Evolutionary conservation across 2,329 filamentous ascomycete genomes (phyloP).

Genomic region (Diplodia sapinea): DNA sequence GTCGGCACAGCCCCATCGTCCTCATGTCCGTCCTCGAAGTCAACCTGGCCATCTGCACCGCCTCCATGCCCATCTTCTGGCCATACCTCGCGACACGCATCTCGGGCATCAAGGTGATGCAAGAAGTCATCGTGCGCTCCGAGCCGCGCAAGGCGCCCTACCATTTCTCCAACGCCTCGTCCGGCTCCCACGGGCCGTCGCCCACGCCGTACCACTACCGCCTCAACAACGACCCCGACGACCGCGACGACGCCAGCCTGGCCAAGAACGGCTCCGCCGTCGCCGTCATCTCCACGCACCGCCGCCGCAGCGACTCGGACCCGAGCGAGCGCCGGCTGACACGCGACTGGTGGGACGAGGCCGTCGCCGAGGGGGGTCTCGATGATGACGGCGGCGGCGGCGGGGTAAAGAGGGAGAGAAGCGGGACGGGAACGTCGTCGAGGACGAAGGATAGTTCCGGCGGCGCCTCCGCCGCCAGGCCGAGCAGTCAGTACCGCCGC

Average conservation of each 20-base stretch:
- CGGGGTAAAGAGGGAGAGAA: no score
- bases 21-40: constrained; percentile 35
- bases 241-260: neutral
- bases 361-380: neutral
- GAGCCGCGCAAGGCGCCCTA: constrained; percentile 18
- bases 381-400: neutral
- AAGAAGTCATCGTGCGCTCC: constrained; percentile 29
- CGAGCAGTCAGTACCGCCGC: constrained; percentile 1
- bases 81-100: constrained; percentile 31
- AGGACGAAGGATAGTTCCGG: neutral
- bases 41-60: constrained; percentile 35
- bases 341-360: neutral
- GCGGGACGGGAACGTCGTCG: no score
- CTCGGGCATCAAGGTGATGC: constrained; percentile 23
- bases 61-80: constrained; percentile 37
- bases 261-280: constrained; percentile 3
- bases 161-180: neutral
- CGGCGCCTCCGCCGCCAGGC: neutral
- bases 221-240: neutral
- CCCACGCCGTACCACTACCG: neutral
- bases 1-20: constrained; percentile 28
- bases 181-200: neutral
- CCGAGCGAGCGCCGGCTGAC: neutral
- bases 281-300: neutral
- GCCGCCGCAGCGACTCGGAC: constrained; percentile 7